Evolutionary conservation across 371 early-diverging fungal species (phyloP).

Genomic region (Haplosporangium sp.): DNA sequence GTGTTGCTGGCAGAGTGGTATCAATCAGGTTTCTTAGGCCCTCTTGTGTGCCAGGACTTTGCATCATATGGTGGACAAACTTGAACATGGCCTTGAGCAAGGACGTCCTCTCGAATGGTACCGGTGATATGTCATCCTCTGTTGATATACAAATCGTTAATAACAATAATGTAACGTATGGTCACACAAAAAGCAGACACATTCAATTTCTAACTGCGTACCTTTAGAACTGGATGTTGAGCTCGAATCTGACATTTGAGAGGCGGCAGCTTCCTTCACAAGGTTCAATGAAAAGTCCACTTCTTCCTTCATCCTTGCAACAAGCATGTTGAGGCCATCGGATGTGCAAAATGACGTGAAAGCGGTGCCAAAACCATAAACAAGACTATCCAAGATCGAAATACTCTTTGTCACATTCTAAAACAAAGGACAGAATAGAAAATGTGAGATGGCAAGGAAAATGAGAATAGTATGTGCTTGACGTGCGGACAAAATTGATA

Average conservation of each 20-base stretch:
- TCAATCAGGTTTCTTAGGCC: constrained; percentile 95
- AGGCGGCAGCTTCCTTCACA: constrained; percentile 29
- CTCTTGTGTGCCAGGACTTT: constrained; percentile 88
- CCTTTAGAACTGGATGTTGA: constrained; percentile 23
- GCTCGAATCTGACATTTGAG: constrained; percentile 51
- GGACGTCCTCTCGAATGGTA: constrained; percentile 66
- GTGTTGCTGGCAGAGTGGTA: constrained; percentile 80
- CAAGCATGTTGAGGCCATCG: constrained; percentile 81
- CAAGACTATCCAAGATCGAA: constrained; percentile 81
- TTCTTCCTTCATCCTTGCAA: constrained; percentile 81
- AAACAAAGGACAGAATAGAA: background rate
- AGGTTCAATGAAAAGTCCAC: constrained; percentile 60
- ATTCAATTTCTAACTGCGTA: background rate
- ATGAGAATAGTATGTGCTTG: background rate
- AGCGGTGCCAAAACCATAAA: constrained; percentile 80
- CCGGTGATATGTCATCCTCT: constrained; percentile 33
- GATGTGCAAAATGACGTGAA: constrained; percentile 86
- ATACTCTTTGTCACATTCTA: constrained; percentile 77
- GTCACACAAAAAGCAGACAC: no score
- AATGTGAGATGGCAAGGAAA: background rate
- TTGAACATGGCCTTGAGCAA: constrained; percentile 90
- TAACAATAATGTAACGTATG: constrained; percentile 4
- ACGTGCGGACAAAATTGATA: background rate
- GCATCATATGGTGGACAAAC: constrained; percentile 92
- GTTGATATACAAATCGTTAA: background rate